A percentile compares a stretch with the other conserved stretches of the same genome.
Evolutionary conservation across 208 protist species (phyloP).

Genomic region (Wallacemonas collosoma): DNA sequence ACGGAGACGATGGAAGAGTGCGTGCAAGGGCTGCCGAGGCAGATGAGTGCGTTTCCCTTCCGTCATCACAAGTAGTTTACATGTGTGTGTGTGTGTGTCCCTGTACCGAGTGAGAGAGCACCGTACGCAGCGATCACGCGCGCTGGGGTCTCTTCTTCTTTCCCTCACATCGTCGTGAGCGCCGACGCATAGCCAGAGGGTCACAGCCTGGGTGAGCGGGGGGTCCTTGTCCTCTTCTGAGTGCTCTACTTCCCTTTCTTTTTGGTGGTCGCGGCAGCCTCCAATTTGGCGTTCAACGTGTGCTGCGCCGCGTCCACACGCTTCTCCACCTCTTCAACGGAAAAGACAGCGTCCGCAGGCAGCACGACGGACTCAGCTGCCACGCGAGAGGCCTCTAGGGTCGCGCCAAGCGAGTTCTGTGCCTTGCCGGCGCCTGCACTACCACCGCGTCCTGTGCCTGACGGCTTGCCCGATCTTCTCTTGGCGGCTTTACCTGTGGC

Average conservation of each 20-base stretch:
- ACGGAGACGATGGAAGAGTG: too few species aligned
- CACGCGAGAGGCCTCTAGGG: conserved; percentile 12
- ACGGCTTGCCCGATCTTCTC: conserved; percentile 6
- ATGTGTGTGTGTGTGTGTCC: conserved; percentile 10
- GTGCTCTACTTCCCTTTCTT: conserved; percentile 22
- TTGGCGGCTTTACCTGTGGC: conserved; percentile 6
- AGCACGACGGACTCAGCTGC: conserved; percentile 25
- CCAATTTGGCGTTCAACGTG: conserved; percentile 29
- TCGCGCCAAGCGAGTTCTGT: background rate
- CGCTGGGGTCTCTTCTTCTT: too few species aligned
- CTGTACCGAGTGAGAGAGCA: background rate
- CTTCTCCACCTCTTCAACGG: conserved; percentile 54
- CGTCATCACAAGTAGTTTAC: too few species aligned
- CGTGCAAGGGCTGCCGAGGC: too few species aligned
- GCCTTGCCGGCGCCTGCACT: background rate
- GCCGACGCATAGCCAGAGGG: background rate
- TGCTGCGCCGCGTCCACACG: conserved; percentile 48
- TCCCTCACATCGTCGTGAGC: too few species aligned
- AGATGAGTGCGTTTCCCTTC: too few species aligned
- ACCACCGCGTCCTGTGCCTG: too few species aligned
- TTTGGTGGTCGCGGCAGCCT: conserved; percentile 14
- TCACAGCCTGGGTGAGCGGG: background rate
- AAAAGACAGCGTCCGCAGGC: conserved; percentile 42
- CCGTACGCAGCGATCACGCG: too few species aligned
- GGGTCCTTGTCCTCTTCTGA: background rate